Evolutionary conservation across 495 filamentous ascomycete species (phyloP).

Genomic region (Pyronema omphalodes): DNA sequence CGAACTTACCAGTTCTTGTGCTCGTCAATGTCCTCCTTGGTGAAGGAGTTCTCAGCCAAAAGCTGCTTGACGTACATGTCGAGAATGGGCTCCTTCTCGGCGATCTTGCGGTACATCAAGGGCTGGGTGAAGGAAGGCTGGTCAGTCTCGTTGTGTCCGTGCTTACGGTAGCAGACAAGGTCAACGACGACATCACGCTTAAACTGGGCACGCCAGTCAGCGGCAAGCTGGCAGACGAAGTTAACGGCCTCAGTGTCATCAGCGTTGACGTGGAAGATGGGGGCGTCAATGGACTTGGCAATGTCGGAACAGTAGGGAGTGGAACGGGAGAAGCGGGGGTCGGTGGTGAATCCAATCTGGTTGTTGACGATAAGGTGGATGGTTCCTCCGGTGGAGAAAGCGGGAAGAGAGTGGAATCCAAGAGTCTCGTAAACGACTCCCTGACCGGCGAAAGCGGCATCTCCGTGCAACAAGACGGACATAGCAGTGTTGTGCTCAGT

Average conservation of each 20-base stretch:
- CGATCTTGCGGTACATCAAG: constrained; percentile 95
- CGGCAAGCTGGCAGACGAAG: constrained; percentile 90
- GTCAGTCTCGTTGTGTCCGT: constrained; percentile 98
- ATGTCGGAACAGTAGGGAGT: constrained; percentile 99
- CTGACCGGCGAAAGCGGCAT: constrained; percentile 90
- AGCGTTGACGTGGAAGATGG: constrained; percentile 96
- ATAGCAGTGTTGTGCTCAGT: constrained; percentile 70
- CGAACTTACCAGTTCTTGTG: constrained; percentile 69
- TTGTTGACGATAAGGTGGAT: constrained; percentile 98
- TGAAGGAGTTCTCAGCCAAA: constrained; percentile 77
- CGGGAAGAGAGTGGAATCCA: constrained; percentile 86
- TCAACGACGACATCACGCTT: constrained; percentile 95
- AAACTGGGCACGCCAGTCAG: constrained; percentile 95
- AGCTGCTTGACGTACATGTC: constrained; percentile 80
- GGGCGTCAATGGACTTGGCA: constrained; percentile 93
- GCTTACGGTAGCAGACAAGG: constrained; percentile 95
- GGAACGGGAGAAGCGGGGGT: constrained; percentile 88
- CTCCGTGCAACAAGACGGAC: constrained; percentile 88
- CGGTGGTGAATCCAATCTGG: constrained; percentile 99
- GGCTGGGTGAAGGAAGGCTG: constrained; percentile 99
- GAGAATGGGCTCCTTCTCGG: constrained; percentile 56
- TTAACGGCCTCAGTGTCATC: constrained; percentile 97
- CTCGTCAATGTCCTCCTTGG: constrained; percentile 93
- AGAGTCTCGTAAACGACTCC: constrained; percentile 97
- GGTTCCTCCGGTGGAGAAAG: constrained; percentile 92